Evolutionary conservation across 345 rosid species (phyloP), one percentile per base, ranked within the genome.

Genomic region (Iberis pinnata): DNA sequence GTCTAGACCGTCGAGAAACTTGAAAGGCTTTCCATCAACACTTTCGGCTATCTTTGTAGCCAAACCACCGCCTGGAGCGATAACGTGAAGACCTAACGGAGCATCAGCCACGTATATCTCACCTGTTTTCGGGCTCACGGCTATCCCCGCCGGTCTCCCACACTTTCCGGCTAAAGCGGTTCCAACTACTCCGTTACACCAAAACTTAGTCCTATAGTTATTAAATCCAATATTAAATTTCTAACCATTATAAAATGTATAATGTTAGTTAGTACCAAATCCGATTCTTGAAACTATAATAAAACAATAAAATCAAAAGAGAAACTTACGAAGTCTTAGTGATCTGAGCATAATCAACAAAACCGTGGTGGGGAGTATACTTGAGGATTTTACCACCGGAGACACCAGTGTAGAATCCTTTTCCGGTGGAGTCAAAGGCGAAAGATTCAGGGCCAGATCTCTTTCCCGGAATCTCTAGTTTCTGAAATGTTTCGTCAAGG

Each of bases 81-180:
- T 73, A 12, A 35, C 51, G 16, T 65, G 63, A 8, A 79, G 64
- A 11, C 84, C 80, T 38, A 50, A 62, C 5, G 70, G 78, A 57
- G 81, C 81, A 66, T 79, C 81, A 2, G 77, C 70, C 18, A 74
- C 63, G 43, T 69, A 76, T 2, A 79, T 56, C 32, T 76, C 60
- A 18, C 69, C 77, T 18, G 60, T 71, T 12, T 49, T 31, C 16
- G 35, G 24, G 60, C 58, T 45, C 27, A 78, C 49, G 13, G 62
- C 57, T 47, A 76, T 46, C 4, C 84, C 84, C 3, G 78, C 51
- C 2, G 84, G 77, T 49, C 77, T 58, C 3, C 77, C 84, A 8
- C 75, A 78, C 18, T 38, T 67, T 9, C 18, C 16, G 39, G 66
- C 61, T 6, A 60, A 36, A 15, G 55, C 57, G 8, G 61, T 67